Evolutionary conservation across 768 basidiomycete species (phyloP), one percentile per base, ranked within the genome.

Genomic region (Dentipellis sp.): DNA sequence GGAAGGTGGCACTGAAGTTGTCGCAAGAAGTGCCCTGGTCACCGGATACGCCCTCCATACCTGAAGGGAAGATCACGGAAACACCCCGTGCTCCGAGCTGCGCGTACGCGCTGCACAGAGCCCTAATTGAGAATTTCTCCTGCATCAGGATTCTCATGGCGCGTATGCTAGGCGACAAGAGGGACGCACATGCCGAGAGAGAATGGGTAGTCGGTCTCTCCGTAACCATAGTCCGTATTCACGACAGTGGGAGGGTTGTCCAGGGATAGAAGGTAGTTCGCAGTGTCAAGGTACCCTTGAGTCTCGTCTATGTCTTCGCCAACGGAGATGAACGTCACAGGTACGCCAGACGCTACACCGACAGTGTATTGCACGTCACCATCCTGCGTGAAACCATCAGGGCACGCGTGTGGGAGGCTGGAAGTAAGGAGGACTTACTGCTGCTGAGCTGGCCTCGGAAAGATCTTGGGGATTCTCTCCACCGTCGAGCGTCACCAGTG

Each of bases 31-130:
- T 53, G 39, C 59, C 46, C 47, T 67, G 65, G 9, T 63, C 64
- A n/a, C 69, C 70, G 17, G 65, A 65, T 39, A 71, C 70, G 56
- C 71, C 71, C n/a, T 68, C 69, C 55, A 71, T 69, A 21, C 72
- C 72, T 10, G 72, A 71, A 2, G 70, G 64, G 65, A 70, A 72
- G 12, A 73, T 55, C 54, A 72, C 65, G 23, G 71, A 72, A 12
- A 64, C 61, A 11, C 72, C 71, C 45, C 65, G 69, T 10, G 70
- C 69, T 40, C 69, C 69, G 23, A 73, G 67, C 59, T 68, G 67
- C 53, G 62, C 59, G 60, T 69, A 71, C 16, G 65, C 68, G 51
- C 69, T 69, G 62, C 72, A 73, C 39, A 73, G 29, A 29, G 29
- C 29, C 29, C 55, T n/a, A 59, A 56, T 55, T 67, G 69, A 46